These are phyloP conservation scores for Coix lacrymajobi DNA, from an alignment of 176 grass and related monocot genomes.

Conservation along the genomic window DNA sequence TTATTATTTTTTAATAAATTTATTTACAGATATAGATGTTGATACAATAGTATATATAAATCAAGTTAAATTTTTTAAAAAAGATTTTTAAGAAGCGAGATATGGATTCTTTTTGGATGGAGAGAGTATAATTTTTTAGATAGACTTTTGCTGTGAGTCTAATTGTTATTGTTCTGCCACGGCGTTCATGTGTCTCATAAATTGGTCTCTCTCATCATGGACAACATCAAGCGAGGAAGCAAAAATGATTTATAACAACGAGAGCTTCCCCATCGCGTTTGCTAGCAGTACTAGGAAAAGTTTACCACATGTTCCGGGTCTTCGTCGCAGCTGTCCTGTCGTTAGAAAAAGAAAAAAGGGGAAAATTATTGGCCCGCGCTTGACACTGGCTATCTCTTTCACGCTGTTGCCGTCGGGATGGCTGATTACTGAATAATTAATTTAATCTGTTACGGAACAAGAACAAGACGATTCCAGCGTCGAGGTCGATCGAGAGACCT, in stretches of 20 bases:
- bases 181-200: neutral
- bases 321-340: neutral
- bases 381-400: neutral
- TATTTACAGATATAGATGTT: too few relatives aligned
- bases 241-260: neutral
- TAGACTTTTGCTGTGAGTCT: neutral
- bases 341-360: neutral
- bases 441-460: neutral
- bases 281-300: slow-evolving; percentile 3
- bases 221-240: neutral
- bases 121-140: neutral
- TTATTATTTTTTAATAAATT: too few relatives aligned
- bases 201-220: neutral
- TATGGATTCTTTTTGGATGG: neutral
- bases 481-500: neutral
- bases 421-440: neutral
- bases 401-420: neutral
- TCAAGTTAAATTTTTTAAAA: too few relatives aligned
- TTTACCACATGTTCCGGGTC: slow-evolving; percentile 6
- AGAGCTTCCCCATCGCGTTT: neutral
- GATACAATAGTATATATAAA: too few relatives aligned
- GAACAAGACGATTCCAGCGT: slow-evolving; percentile 10
- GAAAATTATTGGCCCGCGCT: neutral
- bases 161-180: neutral
- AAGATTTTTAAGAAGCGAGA: neutral